Evolutionary conservation across 352 stramenopile species (phyloP).

Genomic region (Phytophthora fragariae): DNA sequence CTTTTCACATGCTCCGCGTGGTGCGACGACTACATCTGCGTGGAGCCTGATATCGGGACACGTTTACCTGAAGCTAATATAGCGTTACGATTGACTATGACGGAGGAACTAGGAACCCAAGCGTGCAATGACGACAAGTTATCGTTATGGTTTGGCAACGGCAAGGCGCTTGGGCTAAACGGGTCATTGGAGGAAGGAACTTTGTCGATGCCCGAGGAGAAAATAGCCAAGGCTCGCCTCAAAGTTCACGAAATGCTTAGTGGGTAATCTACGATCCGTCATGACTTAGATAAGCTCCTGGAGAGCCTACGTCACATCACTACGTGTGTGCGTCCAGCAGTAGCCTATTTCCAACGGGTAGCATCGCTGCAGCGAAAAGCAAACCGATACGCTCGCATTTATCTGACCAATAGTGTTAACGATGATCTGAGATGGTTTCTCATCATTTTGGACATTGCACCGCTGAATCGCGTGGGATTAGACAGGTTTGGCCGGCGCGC

Average conservation of each 20-base stretch:
- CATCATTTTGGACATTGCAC: constrained; percentile 1
- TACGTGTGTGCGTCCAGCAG: background rate
- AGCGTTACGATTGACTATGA: background rate
- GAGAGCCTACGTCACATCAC: background rate
- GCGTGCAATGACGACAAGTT: background rate
- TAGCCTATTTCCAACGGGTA: background rate
- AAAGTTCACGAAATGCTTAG: background rate
- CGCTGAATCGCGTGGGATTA: background rate
- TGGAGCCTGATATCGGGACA: background rate
- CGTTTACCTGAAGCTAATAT: background rate
- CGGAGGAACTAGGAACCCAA: background rate
- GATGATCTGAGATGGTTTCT: background rate
- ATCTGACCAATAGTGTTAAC: background rate
- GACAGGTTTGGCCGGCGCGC: background rate
- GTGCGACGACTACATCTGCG: background rate
- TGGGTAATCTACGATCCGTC: background rate
- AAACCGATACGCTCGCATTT: background rate
- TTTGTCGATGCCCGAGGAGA: background rate
- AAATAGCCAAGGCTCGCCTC: background rate
- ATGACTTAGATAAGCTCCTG: background rate
- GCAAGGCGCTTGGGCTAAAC: background rate
- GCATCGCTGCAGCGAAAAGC: background rate
- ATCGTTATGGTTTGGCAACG: background rate
- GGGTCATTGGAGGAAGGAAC: background rate
- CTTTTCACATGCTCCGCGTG: background rate